Conservation (phyloP, 2,329 filamentous ascomycete species). For the Camptophora hylomeconis region DNA sequence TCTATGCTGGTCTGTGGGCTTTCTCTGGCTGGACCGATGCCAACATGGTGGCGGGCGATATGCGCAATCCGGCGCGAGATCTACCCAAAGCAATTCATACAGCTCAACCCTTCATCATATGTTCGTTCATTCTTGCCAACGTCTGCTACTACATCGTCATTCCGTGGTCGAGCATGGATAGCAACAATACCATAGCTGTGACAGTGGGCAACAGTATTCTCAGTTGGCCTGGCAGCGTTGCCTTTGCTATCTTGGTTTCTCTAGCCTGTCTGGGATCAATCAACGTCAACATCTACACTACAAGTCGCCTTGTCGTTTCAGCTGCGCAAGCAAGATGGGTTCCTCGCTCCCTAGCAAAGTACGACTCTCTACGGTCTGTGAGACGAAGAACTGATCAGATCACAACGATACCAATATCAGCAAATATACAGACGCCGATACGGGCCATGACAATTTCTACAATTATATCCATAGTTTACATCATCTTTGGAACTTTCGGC, state of each 20-base stretch:
- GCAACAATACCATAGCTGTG: neutral
- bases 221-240: neutral
- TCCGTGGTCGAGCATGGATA: neutral
- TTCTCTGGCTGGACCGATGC: slow-evolving; percentile 32
- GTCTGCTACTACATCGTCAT: slow-evolving; percentile 1
- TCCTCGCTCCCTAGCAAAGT: neutral
- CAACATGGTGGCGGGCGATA: slow-evolving; percentile 2
- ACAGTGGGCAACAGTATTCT: neutral
- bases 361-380: neutral
- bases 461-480: neutral
- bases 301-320: neutral
- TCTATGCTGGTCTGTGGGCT: slow-evolving; percentile 31
- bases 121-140: neutral
- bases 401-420: too few species aligned
- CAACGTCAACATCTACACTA: slow-evolving; percentile 1
- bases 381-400: too few species aligned
- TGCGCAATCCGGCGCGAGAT: slow-evolving; percentile 1
- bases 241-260: neutral
- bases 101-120: neutral
- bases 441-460: slow-evolving; percentile 1
- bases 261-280: neutral
- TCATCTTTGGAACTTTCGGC: slow-evolving; percentile 1
- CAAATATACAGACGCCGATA: neutral
- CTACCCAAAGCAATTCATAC: neutral
- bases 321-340: neutral